These are phyloP conservation scores for Brassica balearica DNA, from an alignment of 441 rosid species.

Conservation along the genomic window DNA sequence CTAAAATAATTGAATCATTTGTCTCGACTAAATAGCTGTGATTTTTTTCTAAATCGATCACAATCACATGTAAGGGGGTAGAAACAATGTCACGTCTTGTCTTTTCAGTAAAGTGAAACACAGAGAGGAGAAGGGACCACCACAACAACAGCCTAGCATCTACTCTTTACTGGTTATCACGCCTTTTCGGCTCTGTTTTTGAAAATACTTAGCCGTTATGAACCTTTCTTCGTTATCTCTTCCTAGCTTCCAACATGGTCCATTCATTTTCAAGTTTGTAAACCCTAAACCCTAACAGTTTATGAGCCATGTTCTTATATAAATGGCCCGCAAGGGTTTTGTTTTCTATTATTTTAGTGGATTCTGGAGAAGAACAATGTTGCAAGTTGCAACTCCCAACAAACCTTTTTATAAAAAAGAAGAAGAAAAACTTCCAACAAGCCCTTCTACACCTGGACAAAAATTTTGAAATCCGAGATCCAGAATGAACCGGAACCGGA, in stretches of 20 bases:
- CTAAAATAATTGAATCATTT: background rate
- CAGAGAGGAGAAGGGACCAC: constrained; percentile 16
- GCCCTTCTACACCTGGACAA: background rate
- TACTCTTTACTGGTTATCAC: constrained; percentile 17
- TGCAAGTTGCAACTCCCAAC: constrained; percentile 19
- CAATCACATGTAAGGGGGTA: background rate
- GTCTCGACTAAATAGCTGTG: background rate
- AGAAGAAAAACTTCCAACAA: too few relatives aligned
- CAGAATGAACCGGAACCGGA: background rate
- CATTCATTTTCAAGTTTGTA: constrained; percentile 29
- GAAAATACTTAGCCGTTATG: constrained; percentile 35
- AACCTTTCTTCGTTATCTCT: constrained; percentile 11
- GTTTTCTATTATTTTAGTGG: background rate
- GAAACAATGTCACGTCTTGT: constrained; percentile 36
- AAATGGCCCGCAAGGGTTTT: background rate
- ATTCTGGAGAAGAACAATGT: constrained; percentile 20
- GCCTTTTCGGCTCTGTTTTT: constrained; percentile 18
- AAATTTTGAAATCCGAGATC: background rate
- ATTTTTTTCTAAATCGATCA: background rate
- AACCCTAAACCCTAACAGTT: constrained; percentile 29
- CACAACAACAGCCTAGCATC: constrained; percentile 23
- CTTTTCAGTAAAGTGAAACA: constrained; percentile 37
- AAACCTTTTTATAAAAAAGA: background rate
- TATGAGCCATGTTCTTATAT: constrained; percentile 3
- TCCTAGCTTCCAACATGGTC: constrained; percentile 10